Percentiles rank a stretch among this genome's conserved stretches.
Evolutionary conservation across 257 asterid genomes (phyloP).

Genomic region (Salvia miltiorrhiza): DNA sequence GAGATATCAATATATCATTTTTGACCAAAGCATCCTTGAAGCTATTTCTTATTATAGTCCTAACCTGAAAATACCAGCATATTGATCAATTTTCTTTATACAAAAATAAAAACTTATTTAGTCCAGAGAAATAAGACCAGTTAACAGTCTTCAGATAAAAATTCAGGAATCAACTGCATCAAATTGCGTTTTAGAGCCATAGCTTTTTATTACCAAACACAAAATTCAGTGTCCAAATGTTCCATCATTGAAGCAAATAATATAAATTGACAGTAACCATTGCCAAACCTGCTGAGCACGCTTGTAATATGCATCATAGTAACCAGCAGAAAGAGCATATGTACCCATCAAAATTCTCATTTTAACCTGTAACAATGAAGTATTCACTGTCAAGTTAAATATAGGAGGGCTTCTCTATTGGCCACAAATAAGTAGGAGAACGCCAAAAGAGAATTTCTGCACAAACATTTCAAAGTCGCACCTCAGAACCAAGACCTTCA

Average conservation of each 20-base stretch:
- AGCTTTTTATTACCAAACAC: background rate
- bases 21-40: constrained; percentile 73
- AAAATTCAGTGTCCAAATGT: background rate
- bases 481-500: constrained; percentile 96
- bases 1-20: constrained; percentile 89
- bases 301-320: constrained; percentile 97
- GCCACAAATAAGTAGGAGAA: constrained; percentile 4
- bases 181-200: background rate
- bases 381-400: background rate
- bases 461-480: constrained; percentile 23
- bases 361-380: constrained; percentile 60
- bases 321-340: constrained; percentile 98
- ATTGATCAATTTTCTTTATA: constrained; percentile 14
- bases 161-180: background rate
- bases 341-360: constrained; percentile 97
- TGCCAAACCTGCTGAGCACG: constrained; percentile 87
- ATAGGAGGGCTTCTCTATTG: constrained; percentile 1
- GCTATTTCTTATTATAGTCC: constrained; percentile 72
- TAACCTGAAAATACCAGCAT: constrained; percentile 50
- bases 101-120: background rate
- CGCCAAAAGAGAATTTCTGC: background rate
- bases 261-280: constrained; percentile 4
- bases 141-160: background rate
- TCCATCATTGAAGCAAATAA: background rate
- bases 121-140: constrained; percentile 13